Percentiles rank a stretch among this genome's conserved stretches.
These are phyloP conservation scores for Boletales sp. DNA, from an alignment of 768 basidiomycete genomes.

Conservation along the genomic window DNA sequence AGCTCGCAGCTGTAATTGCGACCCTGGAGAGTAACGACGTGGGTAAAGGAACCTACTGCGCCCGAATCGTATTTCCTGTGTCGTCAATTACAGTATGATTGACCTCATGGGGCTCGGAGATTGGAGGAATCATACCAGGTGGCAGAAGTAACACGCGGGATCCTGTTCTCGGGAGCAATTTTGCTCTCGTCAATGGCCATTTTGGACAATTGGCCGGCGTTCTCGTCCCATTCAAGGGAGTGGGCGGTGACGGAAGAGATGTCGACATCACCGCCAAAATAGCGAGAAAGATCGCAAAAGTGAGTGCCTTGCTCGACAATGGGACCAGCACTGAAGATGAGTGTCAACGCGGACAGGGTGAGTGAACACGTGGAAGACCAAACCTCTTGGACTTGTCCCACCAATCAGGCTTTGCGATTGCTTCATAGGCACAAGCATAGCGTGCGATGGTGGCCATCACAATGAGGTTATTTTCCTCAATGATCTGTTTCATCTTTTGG, in stretches of 20 bases:
- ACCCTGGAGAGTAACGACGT: constrained; percentile 89
- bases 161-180: constrained; percentile 84
- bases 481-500: constrained; percentile 95
- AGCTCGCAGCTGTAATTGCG: constrained; percentile 92
- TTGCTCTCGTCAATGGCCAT: constrained; percentile 79
- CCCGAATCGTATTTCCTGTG: constrained; percentile 92
- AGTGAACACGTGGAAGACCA: constrained; percentile 31
- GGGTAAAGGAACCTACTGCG: constrained; percentile 89
- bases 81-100: constrained; percentile 13
- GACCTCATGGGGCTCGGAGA: constrained; percentile 13
- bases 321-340: constrained; percentile 57
- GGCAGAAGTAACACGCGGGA: constrained; percentile 90
- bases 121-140: constrained; percentile 60
- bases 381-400: constrained; percentile 91
- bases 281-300: constrained; percentile 94
- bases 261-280: constrained; percentile 96
- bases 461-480: constrained; percentile 88
- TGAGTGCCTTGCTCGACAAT: constrained; percentile 93
- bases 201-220: constrained; percentile 80
- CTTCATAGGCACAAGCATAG: constrained; percentile 85
- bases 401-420: constrained; percentile 82
- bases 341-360: constrained; percentile 1
- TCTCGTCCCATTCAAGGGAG: constrained; percentile 90
- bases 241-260: constrained; percentile 76
- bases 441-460: constrained; percentile 97